phyloP scores from a whole-genome alignment of 2,329 filamentous ascomycete species.

The Fusarium tanahbumbuense region DNA sequence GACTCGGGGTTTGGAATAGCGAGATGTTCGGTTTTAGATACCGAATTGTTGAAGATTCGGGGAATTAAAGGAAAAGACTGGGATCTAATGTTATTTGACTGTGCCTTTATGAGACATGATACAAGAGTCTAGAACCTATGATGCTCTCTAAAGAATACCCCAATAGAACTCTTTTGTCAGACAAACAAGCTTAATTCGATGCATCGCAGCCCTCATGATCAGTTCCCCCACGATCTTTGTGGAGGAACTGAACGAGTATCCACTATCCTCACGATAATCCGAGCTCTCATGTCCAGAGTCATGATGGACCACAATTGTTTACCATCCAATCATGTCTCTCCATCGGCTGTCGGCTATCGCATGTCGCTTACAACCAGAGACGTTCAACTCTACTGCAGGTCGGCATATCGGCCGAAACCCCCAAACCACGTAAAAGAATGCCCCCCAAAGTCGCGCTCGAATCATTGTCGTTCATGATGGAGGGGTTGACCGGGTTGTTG shows the following conservation, averaged over 20 bases:
- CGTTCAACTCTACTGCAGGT: slow-evolving; percentile 11
- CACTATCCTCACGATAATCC: slow-evolving; percentile 41
- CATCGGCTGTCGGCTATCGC: slow-evolving; percentile 30
- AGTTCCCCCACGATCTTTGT: slow-evolving; percentile 30
- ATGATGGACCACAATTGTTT: slow-evolving; percentile 29
- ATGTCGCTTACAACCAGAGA: slow-evolving; percentile 8
- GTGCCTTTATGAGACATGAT: slow-evolving; percentile 7
- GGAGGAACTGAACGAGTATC: slow-evolving; percentile 38
- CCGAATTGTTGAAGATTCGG: slow-evolving; percentile 21
- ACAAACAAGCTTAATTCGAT: neutral
- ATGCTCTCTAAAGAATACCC: slow-evolving; percentile 11
- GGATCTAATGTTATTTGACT: slow-evolving; percentile 10
- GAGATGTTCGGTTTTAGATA: slow-evolving; percentile 33
- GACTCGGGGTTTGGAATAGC: slow-evolving; percentile 1
- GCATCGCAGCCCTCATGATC: slow-evolving; percentile 10
- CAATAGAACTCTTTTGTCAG: slow-evolving; percentile 12
- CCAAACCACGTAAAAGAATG: slow-evolving; percentile 33
- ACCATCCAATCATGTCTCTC: slow-evolving; percentile 1
- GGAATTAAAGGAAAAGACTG: slow-evolving; percentile 1
- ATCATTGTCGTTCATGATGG: slow-evolving; percentile 22
- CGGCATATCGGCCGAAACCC: slow-evolving; percentile 34
- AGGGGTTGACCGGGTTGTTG: slow-evolving; percentile 8
- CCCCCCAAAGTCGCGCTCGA: slow-evolving; percentile 32
- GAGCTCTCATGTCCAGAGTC: slow-evolving; percentile 36
- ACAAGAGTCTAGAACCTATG: slow-evolving; percentile 8